phyloP scores from a whole-genome alignment of 148 eudicot genomes.

The Rhododendron henanense region DNA sequence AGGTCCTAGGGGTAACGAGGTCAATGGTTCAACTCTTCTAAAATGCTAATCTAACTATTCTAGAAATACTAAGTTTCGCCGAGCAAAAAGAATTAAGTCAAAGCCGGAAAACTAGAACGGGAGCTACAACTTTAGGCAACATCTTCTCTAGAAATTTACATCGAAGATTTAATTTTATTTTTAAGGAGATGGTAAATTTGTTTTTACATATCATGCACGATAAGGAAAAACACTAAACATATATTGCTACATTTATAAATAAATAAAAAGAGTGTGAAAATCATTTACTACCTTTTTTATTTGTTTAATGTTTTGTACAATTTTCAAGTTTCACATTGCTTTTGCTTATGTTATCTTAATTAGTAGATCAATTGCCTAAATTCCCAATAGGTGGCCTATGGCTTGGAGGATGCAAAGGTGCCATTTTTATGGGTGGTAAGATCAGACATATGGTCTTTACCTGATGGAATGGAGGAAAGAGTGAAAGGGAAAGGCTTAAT shows the following conservation, averaged over 20 bases:
- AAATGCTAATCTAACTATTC: too few relatives aligned
- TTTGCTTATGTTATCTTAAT: neutral
- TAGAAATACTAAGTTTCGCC: too few relatives aligned
- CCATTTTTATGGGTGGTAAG: constrained; percentile 31
- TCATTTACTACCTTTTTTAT: too few relatives aligned
- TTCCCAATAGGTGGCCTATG: constrained; percentile 22
- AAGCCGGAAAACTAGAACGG: neutral
- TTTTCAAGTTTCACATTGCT: neutral
- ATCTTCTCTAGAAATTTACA: too few relatives aligned
- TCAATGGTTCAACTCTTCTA: too few relatives aligned
- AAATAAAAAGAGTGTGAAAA: too few relatives aligned
- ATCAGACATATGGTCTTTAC: constrained; percentile 21
- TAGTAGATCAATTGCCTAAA: neutral
- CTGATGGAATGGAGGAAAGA: constrained; percentile 21
- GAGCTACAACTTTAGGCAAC: neutral
- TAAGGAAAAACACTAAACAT: too few relatives aligned
- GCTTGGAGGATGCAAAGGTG: constrained; percentile 21
- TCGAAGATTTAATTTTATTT: neutral
- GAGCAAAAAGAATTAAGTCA: neutral
- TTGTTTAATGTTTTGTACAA: neutral
- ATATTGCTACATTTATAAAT: too few relatives aligned
- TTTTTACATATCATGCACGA: neutral
- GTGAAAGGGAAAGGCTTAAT: constrained; percentile 24
- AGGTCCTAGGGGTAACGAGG: too few relatives aligned
- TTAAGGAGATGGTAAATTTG: neutral